A percentile compares a stretch with the other conserved stretches of the same genome.
phyloP scores from a whole-genome alignment of 495 filamentous ascomycete species.

The Penicillium macrosclerotiorum region DNA sequence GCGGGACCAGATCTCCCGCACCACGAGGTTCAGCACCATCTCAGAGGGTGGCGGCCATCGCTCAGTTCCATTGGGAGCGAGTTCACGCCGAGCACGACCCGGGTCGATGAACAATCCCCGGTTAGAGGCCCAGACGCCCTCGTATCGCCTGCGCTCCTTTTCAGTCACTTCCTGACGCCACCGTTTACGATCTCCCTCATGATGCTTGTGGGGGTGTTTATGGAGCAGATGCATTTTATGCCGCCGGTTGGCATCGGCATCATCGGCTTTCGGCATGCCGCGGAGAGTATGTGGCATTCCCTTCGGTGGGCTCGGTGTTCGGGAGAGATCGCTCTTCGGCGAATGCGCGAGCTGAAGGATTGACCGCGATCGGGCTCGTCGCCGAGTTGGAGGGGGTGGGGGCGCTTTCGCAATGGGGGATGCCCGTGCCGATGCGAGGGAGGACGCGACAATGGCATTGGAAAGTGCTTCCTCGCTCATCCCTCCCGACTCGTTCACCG shows the following conservation, averaged over 20 bases:
- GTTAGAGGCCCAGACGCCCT: slow-evolving; percentile 96
- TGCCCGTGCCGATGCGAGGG: slow-evolving; percentile 70
- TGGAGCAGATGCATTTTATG: slow-evolving; percentile 52
- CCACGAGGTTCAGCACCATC: slow-evolving; percentile 73
- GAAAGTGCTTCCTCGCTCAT: slow-evolving; percentile 54
- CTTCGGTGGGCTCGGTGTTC: slow-evolving; percentile 56
- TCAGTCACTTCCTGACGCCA: slow-evolving; percentile 78
- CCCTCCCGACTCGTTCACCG: slow-evolving; percentile 21
- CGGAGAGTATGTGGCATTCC: slow-evolving; percentile 74
- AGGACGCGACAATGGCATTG: slow-evolving; percentile 83
- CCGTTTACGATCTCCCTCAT: slow-evolving; percentile 81
- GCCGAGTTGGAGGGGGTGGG: slow-evolving; percentile 48
- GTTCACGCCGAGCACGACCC: slow-evolving; percentile 1
- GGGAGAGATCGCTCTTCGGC: slow-evolving; percentile 34
- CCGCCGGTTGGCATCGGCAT: slow-evolving; percentile 51
- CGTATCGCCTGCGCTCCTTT: slow-evolving; percentile 83
- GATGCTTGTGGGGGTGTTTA: slow-evolving; percentile 79
- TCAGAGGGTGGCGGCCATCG: slow-evolving; percentile 39
- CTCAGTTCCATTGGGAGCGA: slow-evolving; percentile 1
- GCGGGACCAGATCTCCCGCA: slow-evolving; percentile 81
- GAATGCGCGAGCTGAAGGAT: slow-evolving; percentile 36
- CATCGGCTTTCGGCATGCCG: slow-evolving; percentile 54
- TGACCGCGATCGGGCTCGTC: slow-evolving; percentile 44
- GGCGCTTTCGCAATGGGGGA: slow-evolving; percentile 49
- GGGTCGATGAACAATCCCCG: slow-evolving; percentile 59